phyloP scores from a whole-genome alignment of 2,329 filamentous ascomycete species.

The Parascedosporium putredinis region DNA sequence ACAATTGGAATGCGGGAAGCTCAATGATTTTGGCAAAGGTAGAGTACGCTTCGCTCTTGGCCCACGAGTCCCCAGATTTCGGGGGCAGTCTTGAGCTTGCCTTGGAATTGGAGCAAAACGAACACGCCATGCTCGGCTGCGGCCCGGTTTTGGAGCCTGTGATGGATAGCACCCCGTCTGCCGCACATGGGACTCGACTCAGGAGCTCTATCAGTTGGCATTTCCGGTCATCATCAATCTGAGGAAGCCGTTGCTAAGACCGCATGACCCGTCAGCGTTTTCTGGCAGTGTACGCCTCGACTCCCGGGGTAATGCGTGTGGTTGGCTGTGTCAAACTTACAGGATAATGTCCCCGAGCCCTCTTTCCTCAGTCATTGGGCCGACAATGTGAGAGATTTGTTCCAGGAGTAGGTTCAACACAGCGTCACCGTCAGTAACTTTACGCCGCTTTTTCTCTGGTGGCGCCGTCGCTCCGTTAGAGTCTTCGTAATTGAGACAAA shows the following conservation, averaged over 20 bases:
- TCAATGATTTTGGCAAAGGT: slow-evolving; percentile 37
- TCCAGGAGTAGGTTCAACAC: slow-evolving; percentile 14
- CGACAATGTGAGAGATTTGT: slow-evolving; percentile 19
- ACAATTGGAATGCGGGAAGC: slow-evolving; percentile 35
- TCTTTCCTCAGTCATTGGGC: slow-evolving; percentile 15
- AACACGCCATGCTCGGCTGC: neutral
- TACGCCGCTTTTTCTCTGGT: slow-evolving; percentile 20
- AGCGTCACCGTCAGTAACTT: slow-evolving; percentile 12
- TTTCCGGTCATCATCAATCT: slow-evolving; percentile 36
- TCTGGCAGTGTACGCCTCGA: too few relatives aligned
- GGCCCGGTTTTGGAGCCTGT: neutral
- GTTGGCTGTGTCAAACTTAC: too few relatives aligned
- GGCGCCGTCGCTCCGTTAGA: slow-evolving; percentile 13
- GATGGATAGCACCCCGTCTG: slow-evolving; percentile 31
- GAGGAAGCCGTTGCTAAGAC: slow-evolving; percentile 24
- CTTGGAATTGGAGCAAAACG: neutral
- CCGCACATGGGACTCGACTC: slow-evolving; percentile 46
- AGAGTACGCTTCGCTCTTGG: slow-evolving; percentile 28
- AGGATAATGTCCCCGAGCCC: slow-evolving; percentile 27
- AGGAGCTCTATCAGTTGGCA: slow-evolving; percentile 44
- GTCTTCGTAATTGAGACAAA: slow-evolving; percentile 18
- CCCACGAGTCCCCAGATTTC: slow-evolving; percentile 4
- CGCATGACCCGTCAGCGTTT: neutral
- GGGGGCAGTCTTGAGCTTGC: neutral
- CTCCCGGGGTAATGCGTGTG: too few relatives aligned